Evolutionary conservation across 768 basidiomycete genomes (phyloP).

Genomic region (Russula sp.): DNA sequence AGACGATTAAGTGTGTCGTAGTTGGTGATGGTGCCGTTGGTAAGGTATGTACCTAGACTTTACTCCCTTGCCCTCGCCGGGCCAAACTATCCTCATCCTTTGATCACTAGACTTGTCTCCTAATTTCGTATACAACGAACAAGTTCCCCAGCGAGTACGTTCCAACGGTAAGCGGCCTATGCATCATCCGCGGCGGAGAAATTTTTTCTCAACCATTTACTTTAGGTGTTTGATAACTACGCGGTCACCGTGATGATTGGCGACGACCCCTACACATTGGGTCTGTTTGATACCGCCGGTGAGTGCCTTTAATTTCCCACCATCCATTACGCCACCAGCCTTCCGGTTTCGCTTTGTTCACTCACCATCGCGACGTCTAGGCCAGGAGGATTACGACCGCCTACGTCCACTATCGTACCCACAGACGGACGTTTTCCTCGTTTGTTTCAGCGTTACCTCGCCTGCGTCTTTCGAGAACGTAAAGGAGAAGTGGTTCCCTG

Average conservation of each 20-base stretch:
- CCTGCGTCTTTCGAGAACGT: conserved; percentile 99
- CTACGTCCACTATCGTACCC: conserved; percentile 99
- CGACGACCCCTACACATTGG: conserved; percentile 97
- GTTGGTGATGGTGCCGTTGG: conserved; percentile 98
- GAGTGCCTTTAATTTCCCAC: conserved; percentile 31
- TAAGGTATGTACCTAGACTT: conserved; percentile 58
- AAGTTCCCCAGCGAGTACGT: conserved; percentile 99
- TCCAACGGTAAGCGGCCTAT: conserved; percentile 68
- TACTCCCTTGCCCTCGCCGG: neutral
- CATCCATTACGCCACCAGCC: neutral
- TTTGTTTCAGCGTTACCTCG: conserved; percentile 98
- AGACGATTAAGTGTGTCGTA: conserved; percentile 97
- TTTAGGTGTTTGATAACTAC: conserved; percentile 92
- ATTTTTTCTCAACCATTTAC: conserved; percentile 20
- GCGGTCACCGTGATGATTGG: conserved; percentile 99
- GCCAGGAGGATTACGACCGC: conserved; percentile 99
- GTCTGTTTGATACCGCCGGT: conserved; percentile 98
- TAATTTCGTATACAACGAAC: conserved; percentile 97
- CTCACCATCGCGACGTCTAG: conserved; percentile 36
- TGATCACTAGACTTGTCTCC: conserved; percentile 71
- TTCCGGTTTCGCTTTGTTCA: conserved; percentile 15
- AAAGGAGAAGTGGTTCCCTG: conserved; percentile 99
- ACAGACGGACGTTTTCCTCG: conserved; percentile 98
- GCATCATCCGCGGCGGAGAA: conserved; percentile 17
- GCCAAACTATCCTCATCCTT: neutral